Conservation (phyloP, 2,329 filamentous ascomycete genomes). For the Ilyonectria mors-panacis region DNA sequence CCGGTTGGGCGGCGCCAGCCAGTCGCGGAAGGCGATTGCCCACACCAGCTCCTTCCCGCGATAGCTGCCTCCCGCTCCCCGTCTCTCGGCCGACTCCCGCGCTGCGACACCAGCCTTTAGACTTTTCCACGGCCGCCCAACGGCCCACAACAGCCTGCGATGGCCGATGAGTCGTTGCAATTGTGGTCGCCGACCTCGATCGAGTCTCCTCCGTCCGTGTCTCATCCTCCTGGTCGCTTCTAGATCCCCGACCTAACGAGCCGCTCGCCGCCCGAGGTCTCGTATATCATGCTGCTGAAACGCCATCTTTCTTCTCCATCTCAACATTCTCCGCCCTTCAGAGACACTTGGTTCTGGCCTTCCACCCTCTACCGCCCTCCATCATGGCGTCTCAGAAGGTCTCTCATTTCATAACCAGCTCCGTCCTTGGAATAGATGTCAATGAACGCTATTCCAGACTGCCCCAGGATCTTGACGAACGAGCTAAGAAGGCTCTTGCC, state of each 20-base stretch:
- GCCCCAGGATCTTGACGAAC: constrained; percentile 45
- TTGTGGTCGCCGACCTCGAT: constrained; percentile 4
- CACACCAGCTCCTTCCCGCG: constrained; percentile 14
- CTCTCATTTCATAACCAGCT: constrained; percentile 44
- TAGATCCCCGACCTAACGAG: constrained; percentile 13
- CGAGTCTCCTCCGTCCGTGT: constrained; percentile 21
- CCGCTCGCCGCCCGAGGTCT: constrained; percentile 33
- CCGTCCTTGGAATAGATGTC: constrained; percentile 51
- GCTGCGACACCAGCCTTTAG: neutral
- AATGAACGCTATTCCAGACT: constrained; percentile 47
- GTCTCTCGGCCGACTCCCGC: constrained; percentile 33
- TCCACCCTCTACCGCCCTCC: neutral
- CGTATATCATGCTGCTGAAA: constrained; percentile 31
- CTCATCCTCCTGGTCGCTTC: constrained; percentile 28
- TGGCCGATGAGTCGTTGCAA: constrained; percentile 15
- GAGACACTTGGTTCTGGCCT: constrained; percentile 1
- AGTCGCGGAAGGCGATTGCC: constrained; percentile 25
- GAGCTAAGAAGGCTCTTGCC: constrained; percentile 44
- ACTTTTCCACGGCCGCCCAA: constrained; percentile 16
- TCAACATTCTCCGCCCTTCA: neutral
- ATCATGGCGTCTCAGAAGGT: constrained; percentile 33
- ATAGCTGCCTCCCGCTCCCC: constrained; percentile 4
- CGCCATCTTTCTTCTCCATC: constrained; percentile 12
- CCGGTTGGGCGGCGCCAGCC: constrained; percentile 7
- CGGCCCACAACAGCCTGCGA: constrained; percentile 24